Percentiles rank a stretch among this genome's conserved stretches.
Conservation (phyloP, 2,329 filamentous ascomycete species). For the Trichoderma sp. region DNA sequence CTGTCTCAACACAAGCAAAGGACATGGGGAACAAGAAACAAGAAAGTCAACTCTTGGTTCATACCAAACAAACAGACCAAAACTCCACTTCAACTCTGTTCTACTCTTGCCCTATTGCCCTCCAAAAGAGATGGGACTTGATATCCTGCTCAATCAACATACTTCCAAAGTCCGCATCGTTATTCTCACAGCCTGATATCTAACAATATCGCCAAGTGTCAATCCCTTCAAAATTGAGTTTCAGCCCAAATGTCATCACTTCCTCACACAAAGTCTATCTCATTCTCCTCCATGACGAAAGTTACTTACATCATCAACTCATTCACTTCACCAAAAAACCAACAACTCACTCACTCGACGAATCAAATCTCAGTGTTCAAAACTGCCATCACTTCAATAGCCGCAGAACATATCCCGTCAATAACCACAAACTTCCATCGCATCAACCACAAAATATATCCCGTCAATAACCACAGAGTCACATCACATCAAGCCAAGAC, state of each 20-base stretch:
- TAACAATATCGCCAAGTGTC: too few species aligned
- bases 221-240: background rate
- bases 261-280: background rate
- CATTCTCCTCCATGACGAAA: too few species aligned
- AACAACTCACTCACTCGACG: background rate
- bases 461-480: background rate
- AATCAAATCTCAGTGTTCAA: background rate
- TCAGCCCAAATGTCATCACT: background rate
- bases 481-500: background rate
- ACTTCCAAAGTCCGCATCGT: background rate
- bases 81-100: background rate
- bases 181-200: background rate
- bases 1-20: fast-evolving
- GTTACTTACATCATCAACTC: background rate
- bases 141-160: background rate
- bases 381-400: background rate
- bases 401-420: background rate
- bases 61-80: background rate
- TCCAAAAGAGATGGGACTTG: background rate
- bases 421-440: background rate
- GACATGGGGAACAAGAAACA: background rate
- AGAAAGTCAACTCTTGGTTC: background rate
- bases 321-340: background rate
- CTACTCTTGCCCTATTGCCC: background rate
- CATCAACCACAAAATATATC: background rate